These are phyloP conservation scores for Cadophora luteo-olivacea DNA, from an alignment of 2,329 filamentous ascomycete genomes.

Conservation along the genomic window DNA sequence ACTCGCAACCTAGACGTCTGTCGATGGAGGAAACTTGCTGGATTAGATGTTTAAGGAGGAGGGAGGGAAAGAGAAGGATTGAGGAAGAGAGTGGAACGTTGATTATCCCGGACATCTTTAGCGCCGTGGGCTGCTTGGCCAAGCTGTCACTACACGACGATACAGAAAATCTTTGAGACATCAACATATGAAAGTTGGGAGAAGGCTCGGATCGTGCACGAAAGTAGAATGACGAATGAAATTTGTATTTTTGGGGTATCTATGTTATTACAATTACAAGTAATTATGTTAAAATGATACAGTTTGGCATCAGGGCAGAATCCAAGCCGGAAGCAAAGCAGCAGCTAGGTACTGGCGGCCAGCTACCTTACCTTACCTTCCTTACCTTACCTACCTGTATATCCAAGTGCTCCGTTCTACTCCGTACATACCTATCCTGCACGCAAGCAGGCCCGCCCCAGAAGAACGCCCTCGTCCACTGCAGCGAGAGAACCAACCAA, in stretches of 20 bases:
- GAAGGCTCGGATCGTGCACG: background rate
- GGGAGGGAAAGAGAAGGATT: conserved; percentile 16
- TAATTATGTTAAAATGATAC: background rate
- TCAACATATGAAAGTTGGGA: background rate
- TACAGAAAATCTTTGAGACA: background rate
- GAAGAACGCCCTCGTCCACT: background rate
- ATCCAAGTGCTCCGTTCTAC: too few relatives aligned
- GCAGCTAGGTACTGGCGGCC: background rate
- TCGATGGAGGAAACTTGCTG: conserved; percentile 37
- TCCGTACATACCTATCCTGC: too few relatives aligned
- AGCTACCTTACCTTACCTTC: background rate
- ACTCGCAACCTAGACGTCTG: conserved; percentile 43
- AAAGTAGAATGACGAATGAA: background rate
- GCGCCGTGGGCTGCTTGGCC: conserved; percentile 19
- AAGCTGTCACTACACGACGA: background rate
- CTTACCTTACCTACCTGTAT: background rate
- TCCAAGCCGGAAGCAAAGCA: background rate
- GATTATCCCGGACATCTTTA: conserved; percentile 15
- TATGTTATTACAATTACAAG: background rate
- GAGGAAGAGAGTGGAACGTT: conserved; percentile 19
- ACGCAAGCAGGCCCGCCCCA: background rate
- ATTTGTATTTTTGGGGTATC: background rate
- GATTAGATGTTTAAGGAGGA: conserved; percentile 24
- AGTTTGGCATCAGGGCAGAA: background rate
- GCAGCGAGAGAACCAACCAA: background rate